Evolutionary conservation across 2,329 filamentous ascomycete species (phyloP).

Genomic region (Thermoascus crustaceus): DNA sequence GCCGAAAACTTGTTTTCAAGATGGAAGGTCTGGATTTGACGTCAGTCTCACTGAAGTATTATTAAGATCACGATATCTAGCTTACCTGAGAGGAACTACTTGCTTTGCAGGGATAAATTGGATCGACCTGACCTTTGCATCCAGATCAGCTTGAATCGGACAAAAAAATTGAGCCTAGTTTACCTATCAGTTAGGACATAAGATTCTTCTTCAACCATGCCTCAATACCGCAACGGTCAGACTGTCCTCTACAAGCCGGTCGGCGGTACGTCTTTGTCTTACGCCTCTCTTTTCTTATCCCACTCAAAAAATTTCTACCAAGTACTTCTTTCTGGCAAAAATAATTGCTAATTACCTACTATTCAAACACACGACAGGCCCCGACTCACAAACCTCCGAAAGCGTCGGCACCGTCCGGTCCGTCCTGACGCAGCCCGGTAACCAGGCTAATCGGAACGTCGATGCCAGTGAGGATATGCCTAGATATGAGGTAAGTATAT

Average conservation of each 20-base stretch:
- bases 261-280: slow-evolving; percentile 18
- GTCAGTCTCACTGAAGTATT: too few relatives aligned
- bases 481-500: slow-evolving; percentile 25
- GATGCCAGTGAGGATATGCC: slow-evolving; percentile 23
- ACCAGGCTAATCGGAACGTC: slow-evolving; percentile 23
- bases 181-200: too few relatives aligned
- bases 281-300: background rate
- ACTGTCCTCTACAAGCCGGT: slow-evolving; percentile 30
- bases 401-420: slow-evolving; percentile 23
- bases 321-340: background rate
- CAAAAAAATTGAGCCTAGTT: too few relatives aligned
- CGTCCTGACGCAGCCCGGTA: slow-evolving; percentile 24
- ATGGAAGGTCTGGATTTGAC: too few relatives aligned
- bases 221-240: slow-evolving; percentile 11
- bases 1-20: too few relatives aligned
- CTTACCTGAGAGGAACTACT: too few relatives aligned
- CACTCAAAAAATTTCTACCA: background rate
- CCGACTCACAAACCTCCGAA: slow-evolving; percentile 25
- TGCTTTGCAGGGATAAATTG: too few relatives aligned
- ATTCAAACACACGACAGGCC: slow-evolving; percentile 20
- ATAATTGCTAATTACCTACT: background rate
- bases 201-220: too few relatives aligned
- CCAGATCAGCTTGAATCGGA: too few relatives aligned
- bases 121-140: too few relatives aligned
- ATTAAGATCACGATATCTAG: too few relatives aligned